A percentile compares a stretch with the other conserved stretches of the same genome.
Evolutionary conservation across 345 rosid genomes (phyloP).

Genomic region (Salix viminalis): DNA sequence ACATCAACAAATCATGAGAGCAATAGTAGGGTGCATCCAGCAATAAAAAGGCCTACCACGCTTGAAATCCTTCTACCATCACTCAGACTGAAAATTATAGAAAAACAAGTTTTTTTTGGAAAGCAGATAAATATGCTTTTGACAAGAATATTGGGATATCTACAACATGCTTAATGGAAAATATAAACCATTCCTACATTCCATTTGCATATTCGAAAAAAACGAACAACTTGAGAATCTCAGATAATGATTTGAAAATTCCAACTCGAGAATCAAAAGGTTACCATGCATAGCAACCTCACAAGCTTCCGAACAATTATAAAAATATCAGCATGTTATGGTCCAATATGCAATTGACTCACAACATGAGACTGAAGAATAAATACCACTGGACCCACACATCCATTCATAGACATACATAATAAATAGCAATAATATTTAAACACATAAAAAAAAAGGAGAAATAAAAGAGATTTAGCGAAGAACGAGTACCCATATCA

Average conservation of each 20-base stretch:
- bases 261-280: not conserved
- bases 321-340: too few species aligned
- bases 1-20: not conserved
- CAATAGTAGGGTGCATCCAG: not conserved
- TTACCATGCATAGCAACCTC: not conserved
- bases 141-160: not conserved
- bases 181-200: not conserved
- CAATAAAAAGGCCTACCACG: not conserved
- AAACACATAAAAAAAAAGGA: not conserved
- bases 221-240: not conserved
- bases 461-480: not conserved
- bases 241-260: not conserved
- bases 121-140: not conserved
- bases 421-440: not conserved
- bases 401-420: not conserved
- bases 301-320: not conserved
- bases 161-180: not conserved
- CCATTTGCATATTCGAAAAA: not conserved
- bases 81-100: not conserved
- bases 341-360: not conserved
- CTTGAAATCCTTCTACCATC: not conserved
- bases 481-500: slow-evolving; percentile 62
- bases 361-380: not conserved
- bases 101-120: not conserved
- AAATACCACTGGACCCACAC: not conserved